Percentiles rank a stretch among this genome's conserved stretches.
Evolutionary conservation across 2,329 filamentous ascomycete genomes (phyloP).

Genomic region (Parascedosporium putredinis): DNA sequence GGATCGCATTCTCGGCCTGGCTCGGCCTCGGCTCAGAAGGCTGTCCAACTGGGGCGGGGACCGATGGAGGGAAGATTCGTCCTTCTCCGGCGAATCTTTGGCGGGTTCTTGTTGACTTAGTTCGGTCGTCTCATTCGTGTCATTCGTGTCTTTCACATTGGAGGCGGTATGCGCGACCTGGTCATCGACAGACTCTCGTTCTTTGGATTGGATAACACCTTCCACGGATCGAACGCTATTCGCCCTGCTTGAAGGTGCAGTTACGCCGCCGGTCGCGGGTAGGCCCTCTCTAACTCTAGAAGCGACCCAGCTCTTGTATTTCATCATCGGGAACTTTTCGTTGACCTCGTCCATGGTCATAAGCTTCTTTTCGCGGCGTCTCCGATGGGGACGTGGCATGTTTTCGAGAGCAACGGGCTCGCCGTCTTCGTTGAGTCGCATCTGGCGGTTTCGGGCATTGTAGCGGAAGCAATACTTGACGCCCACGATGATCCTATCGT

Average conservation of each 20-base stretch:
- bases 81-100: slow-evolving; percentile 14
- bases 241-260: slow-evolving; percentile 60
- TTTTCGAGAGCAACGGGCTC: slow-evolving; percentile 81
- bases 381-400: slow-evolving; percentile 75
- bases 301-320: slow-evolving; percentile 93
- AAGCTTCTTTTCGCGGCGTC: slow-evolving; percentile 90
- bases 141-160: slow-evolving; percentile 11
- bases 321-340: slow-evolving; percentile 86
- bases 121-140: slow-evolving; percentile 13
- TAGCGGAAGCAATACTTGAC: slow-evolving; percentile 99
- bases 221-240: slow-evolving; percentile 62
- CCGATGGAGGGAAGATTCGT: neutral
- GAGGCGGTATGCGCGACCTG: slow-evolving; percentile 28
- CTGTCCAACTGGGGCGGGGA: slow-evolving; percentile 4
- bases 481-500: slow-evolving; percentile 88
- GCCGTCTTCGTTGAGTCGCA: slow-evolving; percentile 68
- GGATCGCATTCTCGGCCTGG: slow-evolving; percentile 12
- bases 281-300: slow-evolving; percentile 74
- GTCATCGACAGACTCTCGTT: slow-evolving; percentile 33
- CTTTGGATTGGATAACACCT: slow-evolving; percentile 32
- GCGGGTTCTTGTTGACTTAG: neutral
- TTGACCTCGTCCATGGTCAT: slow-evolving; percentile 99
- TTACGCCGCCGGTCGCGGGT: slow-evolving; percentile 74
- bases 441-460: slow-evolving; percentile 80
- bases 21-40: neutral